Evolutionary conservation across 2,329 filamentous ascomycete genomes (phyloP), one percentile per base, ranked within the genome.

Genomic region (Cercospora nicotianae): DNA sequence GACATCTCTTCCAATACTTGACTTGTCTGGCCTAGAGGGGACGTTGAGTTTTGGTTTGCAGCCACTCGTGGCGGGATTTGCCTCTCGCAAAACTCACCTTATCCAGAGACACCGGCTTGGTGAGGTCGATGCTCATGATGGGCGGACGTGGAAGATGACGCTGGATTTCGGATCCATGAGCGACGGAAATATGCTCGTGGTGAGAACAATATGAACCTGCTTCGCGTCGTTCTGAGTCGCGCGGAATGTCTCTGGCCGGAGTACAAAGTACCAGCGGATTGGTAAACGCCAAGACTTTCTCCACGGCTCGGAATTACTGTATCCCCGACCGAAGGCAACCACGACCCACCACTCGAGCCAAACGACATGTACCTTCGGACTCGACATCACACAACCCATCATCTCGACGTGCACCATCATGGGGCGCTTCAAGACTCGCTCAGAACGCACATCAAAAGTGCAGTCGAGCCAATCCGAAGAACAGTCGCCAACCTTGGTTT

Each of bases 1-100:
- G 86, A 79, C 94, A 97, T 77, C 94, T 90, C 72, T 93, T 87
- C 90, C 94, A 99, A 86, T 97, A 99, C 77, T 91, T 92, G 77
- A 95, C 84, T 79, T 99, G 95, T 18, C 76, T 73, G 18, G 69
- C 66, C 75, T 78, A 67, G n/a, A 31, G 53, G 26, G 28, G 8
- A 23, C 16, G 28, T 16, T 31, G 10, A 30, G 28, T 55, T 36
- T 68, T 30, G 68, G 48, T 61, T 59, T 20, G 36, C 57, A 30
- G 36, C 53, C 53, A n/a, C 53, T 23, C 59, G 33, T 33, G 28
- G 33, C 31, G 18, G 42, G 28, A 9, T 30, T 57, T 8, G 23
- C 13, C 53, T 48, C 51, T 66, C 36, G 23, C 20, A 39, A 53
- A 53, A 62, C 63, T 65, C 48, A 69, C 67, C 65, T 69, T 65